phyloP scores from a whole-genome alignment of 495 filamentous ascomycete species.

The Penicillium taxi region DNA sequence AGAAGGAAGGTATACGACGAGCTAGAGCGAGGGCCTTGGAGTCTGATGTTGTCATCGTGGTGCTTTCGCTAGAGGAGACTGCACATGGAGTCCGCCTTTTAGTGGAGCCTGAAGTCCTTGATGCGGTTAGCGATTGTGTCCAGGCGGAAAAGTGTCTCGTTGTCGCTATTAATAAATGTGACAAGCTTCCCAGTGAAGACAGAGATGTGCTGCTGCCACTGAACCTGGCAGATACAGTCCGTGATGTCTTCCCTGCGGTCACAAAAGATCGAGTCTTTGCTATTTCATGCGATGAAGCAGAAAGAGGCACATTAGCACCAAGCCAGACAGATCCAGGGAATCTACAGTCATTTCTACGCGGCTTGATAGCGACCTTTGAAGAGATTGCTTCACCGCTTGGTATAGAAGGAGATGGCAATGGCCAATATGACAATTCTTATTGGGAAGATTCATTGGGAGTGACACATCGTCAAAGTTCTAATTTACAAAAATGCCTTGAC shows the following conservation, averaged over 20 bases:
- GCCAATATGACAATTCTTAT: slow-evolving; percentile 41
- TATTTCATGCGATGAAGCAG: slow-evolving; percentile 60
- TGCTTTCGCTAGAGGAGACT: slow-evolving; percentile 58
- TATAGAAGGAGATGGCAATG: slow-evolving; percentile 29
- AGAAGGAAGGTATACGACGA: slow-evolving; percentile 83
- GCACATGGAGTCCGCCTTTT: slow-evolving; percentile 26
- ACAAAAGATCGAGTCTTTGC: slow-evolving; percentile 43
- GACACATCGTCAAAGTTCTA: slow-evolving; percentile 77
- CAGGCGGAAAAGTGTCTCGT: slow-evolving; percentile 52
- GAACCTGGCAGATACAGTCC: slow-evolving; percentile 15
- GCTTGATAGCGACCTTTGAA: slow-evolving; percentile 60
- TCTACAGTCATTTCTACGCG: slow-evolving; percentile 59
- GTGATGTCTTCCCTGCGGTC: slow-evolving; percentile 29
- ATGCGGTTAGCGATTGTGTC: slow-evolving; percentile 47
- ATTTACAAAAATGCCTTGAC: slow-evolving; percentile 61
- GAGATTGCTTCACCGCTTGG: slow-evolving; percentile 57
- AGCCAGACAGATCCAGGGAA: slow-evolving; percentile 47
- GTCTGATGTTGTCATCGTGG: slow-evolving; percentile 79
- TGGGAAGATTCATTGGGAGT: slow-evolving; percentile 84
- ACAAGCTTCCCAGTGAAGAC: slow-evolving; percentile 37
- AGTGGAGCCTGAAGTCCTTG: slow-evolving; percentile 51
- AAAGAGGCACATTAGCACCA: slow-evolving; percentile 4
- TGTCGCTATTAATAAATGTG: slow-evolving; percentile 77
- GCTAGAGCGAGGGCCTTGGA: slow-evolving; percentile 72
- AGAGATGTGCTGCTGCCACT: slow-evolving; percentile 10